Evolutionary conservation across 2,329 filamentous ascomycete species (phyloP), one percentile per base, ranked within the genome.

Genomic region (Ophiostoma piceae): DNA sequence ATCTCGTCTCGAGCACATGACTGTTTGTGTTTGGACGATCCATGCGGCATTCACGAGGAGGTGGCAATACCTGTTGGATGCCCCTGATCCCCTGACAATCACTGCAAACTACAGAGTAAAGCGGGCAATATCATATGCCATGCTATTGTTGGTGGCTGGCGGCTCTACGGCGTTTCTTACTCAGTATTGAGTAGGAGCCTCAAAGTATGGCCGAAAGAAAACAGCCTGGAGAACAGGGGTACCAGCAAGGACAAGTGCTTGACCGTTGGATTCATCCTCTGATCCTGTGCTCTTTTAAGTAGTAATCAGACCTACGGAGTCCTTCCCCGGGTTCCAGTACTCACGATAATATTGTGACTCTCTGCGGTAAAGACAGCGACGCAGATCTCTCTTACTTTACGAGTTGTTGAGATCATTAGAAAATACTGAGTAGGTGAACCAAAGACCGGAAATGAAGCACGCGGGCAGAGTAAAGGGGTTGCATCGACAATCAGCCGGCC

Each of bases 351-450:
- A 29, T 41, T 7, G 16, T 19, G 43, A 47, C 43, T 6, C 16
- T 47, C 43, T 47, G 43, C 43, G 43, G 43, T n/a, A 47, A 47
- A 47, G 43, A 47, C 43, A 47, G 43, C 43, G 43, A 47, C 43
- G 43, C 43, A 19, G 43, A 47, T 47, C 43, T 47, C 16, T 35
- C 35, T 35, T 35, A 8, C 35, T 29, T 29, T 29, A 29, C 26
- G 26, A 29, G 26, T 29, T 29, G 26, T 29, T 29, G 26, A 29
- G 26, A 29, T 29, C 26, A 29, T 29, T 29, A 29, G 26, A 29
- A 29, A 29, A 29, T 29, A 29, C 26, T 29, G 26, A 29, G 26
- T 29, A 29, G 26, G 26, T 29, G 26, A 29, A 29, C 26, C 41
- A 43, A 43, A 19, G 6, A 47, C 43, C 16, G 43, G 43, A 19